Percentiles rank a stretch among this genome's conserved stretches.
These are phyloP conservation scores for Fusarium sp. DNA, from an alignment of 2,329 filamentous ascomycete species.

Conservation along the genomic window DNA sequence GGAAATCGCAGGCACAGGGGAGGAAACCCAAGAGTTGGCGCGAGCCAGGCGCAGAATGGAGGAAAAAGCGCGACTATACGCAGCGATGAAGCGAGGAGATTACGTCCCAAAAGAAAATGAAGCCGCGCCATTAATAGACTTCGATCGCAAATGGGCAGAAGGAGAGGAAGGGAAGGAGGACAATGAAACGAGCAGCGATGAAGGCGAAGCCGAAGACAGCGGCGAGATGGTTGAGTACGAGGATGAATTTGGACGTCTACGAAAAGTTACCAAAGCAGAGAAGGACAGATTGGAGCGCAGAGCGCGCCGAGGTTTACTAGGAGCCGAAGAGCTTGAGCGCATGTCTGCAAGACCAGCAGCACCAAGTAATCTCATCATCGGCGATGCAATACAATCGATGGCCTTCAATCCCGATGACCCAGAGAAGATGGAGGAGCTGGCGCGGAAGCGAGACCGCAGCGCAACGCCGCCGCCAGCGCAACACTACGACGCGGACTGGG, in stretches of 20 bases:
- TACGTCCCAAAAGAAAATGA: conserved; percentile 76
- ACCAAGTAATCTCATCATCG: conserved; percentile 81
- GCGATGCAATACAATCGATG: conserved; percentile 83
- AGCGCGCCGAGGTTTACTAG: conserved; percentile 61
- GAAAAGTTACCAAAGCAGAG: conserved; percentile 78
- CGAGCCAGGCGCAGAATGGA: conserved; percentile 86
- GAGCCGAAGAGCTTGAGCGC: conserved; percentile 72
- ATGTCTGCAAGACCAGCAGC: conserved; percentile 74
- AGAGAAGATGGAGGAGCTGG: conserved; percentile 81
- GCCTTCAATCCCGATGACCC: conserved; percentile 84
- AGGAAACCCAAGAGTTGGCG: conserved; percentile 75
- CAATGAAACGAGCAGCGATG: conserved; percentile 62
- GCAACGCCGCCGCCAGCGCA: conserved; percentile 82
- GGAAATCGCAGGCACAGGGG: conserved; percentile 66
- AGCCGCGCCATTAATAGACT: conserved; percentile 83
- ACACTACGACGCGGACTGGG: conserved; percentile 88
- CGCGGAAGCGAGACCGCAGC: conserved; percentile 80
- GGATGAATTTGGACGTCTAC: conserved; percentile 91
- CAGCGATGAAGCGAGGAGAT: conserved; percentile 91
- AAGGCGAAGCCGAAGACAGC: conserved; percentile 57
- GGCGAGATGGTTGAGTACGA: conserved; percentile 84
- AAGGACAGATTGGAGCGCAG: conserved; percentile 72
- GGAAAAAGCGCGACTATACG: conserved; percentile 89
- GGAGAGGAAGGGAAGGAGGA: conserved; percentile 68
- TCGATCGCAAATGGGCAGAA: conserved; percentile 96